Evolutionary conservation across 2,329 filamentous ascomycete genomes (phyloP).

Genomic region (Penicillium sp.): DNA sequence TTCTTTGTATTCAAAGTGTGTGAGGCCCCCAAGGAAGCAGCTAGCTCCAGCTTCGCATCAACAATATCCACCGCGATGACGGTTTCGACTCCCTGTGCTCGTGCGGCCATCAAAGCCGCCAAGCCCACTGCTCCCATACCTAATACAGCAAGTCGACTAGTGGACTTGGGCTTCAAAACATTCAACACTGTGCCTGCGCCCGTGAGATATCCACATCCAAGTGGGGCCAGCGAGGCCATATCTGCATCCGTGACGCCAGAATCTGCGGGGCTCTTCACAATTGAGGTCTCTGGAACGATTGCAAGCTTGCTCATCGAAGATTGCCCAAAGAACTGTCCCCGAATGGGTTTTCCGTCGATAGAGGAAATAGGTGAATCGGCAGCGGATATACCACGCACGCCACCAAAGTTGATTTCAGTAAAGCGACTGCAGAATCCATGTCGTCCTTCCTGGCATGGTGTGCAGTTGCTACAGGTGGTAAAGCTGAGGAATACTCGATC

Average conservation of each 20-base stretch:
- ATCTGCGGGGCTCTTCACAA: conserved; percentile 35
- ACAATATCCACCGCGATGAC: conserved; percentile 57
- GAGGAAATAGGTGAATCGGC: conserved; percentile 32
- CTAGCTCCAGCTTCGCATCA: conserved; percentile 50
- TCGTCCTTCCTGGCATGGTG: conserved; percentile 26
- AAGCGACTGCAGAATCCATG: conserved; percentile 31
- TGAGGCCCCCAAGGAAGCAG: conserved; percentile 54
- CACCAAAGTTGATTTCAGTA: conserved; percentile 36
- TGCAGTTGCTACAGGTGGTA: conserved; percentile 32
- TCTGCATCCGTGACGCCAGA: conserved; percentile 25
- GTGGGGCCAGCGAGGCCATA: conserved; percentile 35
- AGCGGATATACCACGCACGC: conserved; percentile 26
- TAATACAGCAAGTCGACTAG: conserved; percentile 34
- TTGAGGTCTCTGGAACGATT: conserved; percentile 36
- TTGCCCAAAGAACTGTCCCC: conserved; percentile 46
- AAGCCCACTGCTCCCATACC: conserved; percentile 40
- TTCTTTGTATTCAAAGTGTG: conserved; percentile 45
- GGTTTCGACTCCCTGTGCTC: conserved; percentile 27
- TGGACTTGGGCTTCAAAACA: conserved; percentile 32
- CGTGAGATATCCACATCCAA: conserved; percentile 43
- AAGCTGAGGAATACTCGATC: conserved; percentile 41
- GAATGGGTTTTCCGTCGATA: conserved; percentile 27
- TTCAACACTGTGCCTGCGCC: conserved; percentile 43
- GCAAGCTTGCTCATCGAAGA: conserved; percentile 42
- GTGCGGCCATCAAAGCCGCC: conserved; percentile 31